These are phyloP conservation scores for Plasmodium coatneyi DNA, from an alignment of 169 alveolate genomes.

Conservation along the genomic window DNA sequence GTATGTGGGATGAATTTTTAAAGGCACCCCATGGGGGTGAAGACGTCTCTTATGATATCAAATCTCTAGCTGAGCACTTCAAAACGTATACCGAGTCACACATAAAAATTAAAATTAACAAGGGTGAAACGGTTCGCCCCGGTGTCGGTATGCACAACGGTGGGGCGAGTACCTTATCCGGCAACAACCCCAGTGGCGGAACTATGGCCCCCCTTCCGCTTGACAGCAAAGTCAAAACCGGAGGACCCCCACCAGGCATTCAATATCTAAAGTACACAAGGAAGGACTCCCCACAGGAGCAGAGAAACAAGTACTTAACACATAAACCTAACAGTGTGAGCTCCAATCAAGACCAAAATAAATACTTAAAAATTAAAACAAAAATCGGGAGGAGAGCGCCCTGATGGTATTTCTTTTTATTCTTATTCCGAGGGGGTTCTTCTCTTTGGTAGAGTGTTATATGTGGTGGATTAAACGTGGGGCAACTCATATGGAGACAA, in stretches of 20 bases:
- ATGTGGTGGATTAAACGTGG: neutral
- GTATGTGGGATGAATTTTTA: slow-evolving; percentile 64
- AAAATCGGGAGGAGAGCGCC: neutral
- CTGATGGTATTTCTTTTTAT: neutral
- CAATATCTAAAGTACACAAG: slow-evolving; percentile 36
- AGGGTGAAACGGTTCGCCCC: neutral
- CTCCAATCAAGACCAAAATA: slow-evolving; percentile 15
- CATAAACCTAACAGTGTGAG: slow-evolving; percentile 20
- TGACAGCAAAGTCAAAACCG: neutral
- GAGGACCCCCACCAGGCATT: neutral
- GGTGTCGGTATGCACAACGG: neutral
- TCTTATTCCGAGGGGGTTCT: neutral
- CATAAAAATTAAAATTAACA: slow-evolving; percentile 46
- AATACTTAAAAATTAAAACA: slow-evolving; percentile 43
- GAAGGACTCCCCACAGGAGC: neutral
- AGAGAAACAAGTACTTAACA: slow-evolving; percentile 13
- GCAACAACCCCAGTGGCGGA: neutral
- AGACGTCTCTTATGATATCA: slow-evolving; percentile 14
- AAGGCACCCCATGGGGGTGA: neutral
- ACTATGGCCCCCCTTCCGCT: neutral
- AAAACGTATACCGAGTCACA: slow-evolving; percentile 66
- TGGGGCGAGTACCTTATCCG: neutral
- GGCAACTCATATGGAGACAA: neutral
- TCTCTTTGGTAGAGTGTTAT: neutral
- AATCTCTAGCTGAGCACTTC: slow-evolving; percentile 61